Conservation (phyloP, 2,329 filamentous ascomycete species). For the Colletotrichum lentis region DNA sequence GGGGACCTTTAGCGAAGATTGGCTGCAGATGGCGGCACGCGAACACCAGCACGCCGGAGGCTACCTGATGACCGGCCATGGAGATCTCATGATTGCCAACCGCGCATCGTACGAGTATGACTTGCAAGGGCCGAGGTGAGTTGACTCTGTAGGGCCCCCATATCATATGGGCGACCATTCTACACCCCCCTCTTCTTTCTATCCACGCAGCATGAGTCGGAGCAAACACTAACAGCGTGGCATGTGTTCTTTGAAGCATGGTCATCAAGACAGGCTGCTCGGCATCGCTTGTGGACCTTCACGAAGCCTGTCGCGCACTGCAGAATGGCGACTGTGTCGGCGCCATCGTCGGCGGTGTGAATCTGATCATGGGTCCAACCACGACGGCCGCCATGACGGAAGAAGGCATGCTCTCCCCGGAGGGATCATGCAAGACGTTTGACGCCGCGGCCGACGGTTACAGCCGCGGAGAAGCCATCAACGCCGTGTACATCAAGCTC, state of each 20-base stretch:
- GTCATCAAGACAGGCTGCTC: conserved; percentile 45
- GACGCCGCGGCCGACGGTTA: conserved; percentile 54
- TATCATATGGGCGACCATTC: no score
- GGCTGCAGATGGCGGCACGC: conserved; percentile 31
- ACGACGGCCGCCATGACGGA: conserved; percentile 30
- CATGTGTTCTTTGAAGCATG: conserved; percentile 34
- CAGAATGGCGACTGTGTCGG: conserved; percentile 31
- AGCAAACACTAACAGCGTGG: no score
- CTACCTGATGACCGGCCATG: not conserved
- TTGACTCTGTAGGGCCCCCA: not conserved
- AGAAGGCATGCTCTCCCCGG: conserved; percentile 37
- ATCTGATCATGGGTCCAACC: conserved; percentile 43
- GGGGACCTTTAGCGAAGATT: conserved; percentile 44
- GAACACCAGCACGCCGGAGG: conserved; percentile 8
- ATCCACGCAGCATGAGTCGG: no score
- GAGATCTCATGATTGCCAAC: conserved; percentile 44
- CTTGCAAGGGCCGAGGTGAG: conserved; percentile 46
- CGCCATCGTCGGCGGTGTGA: conserved; percentile 42
- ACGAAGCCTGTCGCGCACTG: conserved; percentile 40
- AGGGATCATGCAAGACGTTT: conserved; percentile 40
- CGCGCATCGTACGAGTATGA: conserved; percentile 46
- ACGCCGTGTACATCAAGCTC: conserved; percentile 52
- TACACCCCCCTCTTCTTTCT: no score
- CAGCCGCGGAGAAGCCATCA: conserved; percentile 53
- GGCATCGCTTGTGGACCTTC: conserved; percentile 39